These are phyloP conservation scores for Yamadazyma phyllophila DNA, from an alignment of 805 yeast genomes.

Conservation along the genomic window DNA sequence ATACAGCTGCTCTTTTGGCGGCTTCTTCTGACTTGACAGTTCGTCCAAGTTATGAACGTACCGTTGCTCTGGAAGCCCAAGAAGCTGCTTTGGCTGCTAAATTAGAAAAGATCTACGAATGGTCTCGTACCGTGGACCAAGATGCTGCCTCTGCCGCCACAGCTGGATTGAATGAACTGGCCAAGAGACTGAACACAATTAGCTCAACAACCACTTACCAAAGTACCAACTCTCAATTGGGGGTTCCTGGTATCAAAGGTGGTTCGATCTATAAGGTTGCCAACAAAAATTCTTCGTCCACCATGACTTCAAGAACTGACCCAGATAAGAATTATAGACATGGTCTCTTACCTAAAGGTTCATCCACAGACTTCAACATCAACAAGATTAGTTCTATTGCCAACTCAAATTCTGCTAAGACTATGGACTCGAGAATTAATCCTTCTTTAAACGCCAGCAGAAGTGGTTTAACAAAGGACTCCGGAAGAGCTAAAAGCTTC, in stretches of 20 bases:
- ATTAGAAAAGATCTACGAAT: conserved; percentile 43
- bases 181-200: conserved; percentile 10
- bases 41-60: conserved; percentile 59
- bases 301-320: conserved; percentile 45
- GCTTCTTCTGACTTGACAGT: conserved; percentile 62
- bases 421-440: conserved; percentile 40
- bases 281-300: conserved; percentile 37
- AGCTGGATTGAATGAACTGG: conserved; percentile 18
- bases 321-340: conserved; percentile 38
- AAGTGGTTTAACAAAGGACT: conserved; percentile 37
- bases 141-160: conserved; percentile 52
- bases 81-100: conserved; percentile 56
- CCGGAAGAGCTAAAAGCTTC: conserved; percentile 28
- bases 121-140: conserved; percentile 47
- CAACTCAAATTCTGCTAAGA: conserved; percentile 36
- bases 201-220: conserved; percentile 19
- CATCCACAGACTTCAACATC: conserved; percentile 27
- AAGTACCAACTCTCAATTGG: conserved; percentile 21
- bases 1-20: conserved; percentile 75
- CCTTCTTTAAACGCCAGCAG: conserved; percentile 39
- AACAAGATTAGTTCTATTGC: conserved; percentile 35
- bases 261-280: conserved; percentile 32
- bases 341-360: conserved; percentile 31
- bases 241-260: conserved; percentile 31
- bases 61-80: conserved; percentile 60